A percentile compares a stretch with the other conserved stretches of the same genome.
Evolutionary conservation across 345 rosid genomes (phyloP).

Genomic region (sweet orange (Citrus sinensis)): DVS_A1.0 CM039164.1:28289001-28289500

Average conservation of each 20-base stretch:
- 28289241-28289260: too few relatives aligned
- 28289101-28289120: not conserved
- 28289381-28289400: too few relatives aligned
- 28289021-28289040: not conserved
- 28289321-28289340: not conserved
- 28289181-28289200: not conserved
- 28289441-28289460: too few relatives aligned
- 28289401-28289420: too few relatives aligned
- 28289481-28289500: too few relatives aligned
- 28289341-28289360: too few relatives aligned
- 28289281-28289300: not conserved
- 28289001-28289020: not conserved
- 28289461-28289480: too few relatives aligned
- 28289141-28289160: not conserved
- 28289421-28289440: too few relatives aligned
- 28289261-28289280: not conserved
- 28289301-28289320: not conserved
- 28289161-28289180: not conserved
- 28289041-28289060: not conserved
- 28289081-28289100: not conserved
- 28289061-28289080: not conserved
- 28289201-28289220: not conserved
- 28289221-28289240: not conserved
- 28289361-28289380: too few relatives aligned
- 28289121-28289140: not conserved